Evolutionary conservation across 169 alveolate genomes (phyloP).

Genomic region (Eimeria praecox): DNA sequence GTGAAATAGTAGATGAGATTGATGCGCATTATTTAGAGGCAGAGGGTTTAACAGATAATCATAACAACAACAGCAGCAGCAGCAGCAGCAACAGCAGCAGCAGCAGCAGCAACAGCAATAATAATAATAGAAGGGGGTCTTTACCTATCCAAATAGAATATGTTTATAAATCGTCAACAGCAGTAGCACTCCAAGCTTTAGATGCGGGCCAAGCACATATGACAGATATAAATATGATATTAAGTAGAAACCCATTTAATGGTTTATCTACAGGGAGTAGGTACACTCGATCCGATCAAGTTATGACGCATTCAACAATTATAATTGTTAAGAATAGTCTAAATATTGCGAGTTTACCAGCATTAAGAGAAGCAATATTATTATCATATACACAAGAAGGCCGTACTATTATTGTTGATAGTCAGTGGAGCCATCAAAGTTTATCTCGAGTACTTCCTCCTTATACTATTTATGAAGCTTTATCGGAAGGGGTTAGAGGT

Average conservation of each 20-base stretch:
- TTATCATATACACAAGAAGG: conserved; percentile 25
- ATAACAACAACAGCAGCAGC: neutral
- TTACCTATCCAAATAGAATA: conserved; percentile 34
- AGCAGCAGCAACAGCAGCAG: neutral
- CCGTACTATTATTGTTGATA: conserved; percentile 34
- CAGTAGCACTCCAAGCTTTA: conserved; percentile 31
- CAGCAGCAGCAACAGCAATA: conserved; percentile 9
- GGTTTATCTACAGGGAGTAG: neutral
- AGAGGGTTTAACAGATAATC: neutral
- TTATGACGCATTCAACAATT: conserved; percentile 27
- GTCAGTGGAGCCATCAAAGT: conserved; percentile 34
- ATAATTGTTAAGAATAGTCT: conserved; percentile 10
- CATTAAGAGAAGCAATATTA: conserved; percentile 4
- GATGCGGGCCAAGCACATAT: conserved; percentile 60
- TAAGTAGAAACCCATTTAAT: conserved; percentile 41
- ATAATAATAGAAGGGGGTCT: neutral
- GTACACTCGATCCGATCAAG: conserved; percentile 49
- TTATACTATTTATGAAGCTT: neutral
- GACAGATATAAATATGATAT: conserved; percentile 53
- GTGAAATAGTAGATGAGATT: conserved; percentile 51
- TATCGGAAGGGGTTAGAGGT: conserved; percentile 8
- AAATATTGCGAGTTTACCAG: conserved; percentile 30
- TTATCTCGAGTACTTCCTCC: conserved; percentile 21
- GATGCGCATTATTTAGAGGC: conserved; percentile 13
- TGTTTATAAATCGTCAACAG: conserved; percentile 17